These are phyloP conservation scores for Helotiales sp. DNA, from an alignment of 2,329 filamentous ascomycete genomes.

Conservation along the genomic window DNA sequence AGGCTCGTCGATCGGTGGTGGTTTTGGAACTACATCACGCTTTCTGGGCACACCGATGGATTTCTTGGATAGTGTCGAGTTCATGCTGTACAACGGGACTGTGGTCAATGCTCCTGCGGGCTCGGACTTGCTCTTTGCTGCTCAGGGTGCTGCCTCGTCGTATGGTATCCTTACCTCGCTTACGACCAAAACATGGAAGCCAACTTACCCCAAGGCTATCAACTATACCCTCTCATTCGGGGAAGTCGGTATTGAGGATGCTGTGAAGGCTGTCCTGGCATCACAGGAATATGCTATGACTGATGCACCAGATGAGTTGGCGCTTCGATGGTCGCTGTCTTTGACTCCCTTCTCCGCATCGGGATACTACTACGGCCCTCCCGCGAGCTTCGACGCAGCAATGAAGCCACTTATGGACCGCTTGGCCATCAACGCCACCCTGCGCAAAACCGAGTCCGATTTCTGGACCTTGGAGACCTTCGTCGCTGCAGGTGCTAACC, in stretches of 20 bases:
- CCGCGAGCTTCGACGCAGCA: slow-evolving; percentile 12
- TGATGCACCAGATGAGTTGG: slow-evolving; percentile 26
- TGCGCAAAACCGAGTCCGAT: slow-evolving; percentile 15
- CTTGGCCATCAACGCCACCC: slow-evolving; percentile 10
- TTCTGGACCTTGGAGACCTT: slow-evolving; percentile 22
- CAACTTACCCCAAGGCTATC: slow-evolving; percentile 8
- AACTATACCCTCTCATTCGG: slow-evolving; percentile 20
- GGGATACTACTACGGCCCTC: slow-evolving; percentile 28
- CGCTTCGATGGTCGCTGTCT: slow-evolving; percentile 17
- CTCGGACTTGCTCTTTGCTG: slow-evolving; percentile 26
- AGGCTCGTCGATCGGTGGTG: slow-evolving; percentile 26
- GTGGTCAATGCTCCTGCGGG: slow-evolving; percentile 9
- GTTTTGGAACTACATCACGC: slow-evolving; percentile 22
- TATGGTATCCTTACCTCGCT: slow-evolving; percentile 22
- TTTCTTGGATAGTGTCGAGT: slow-evolving; percentile 18
- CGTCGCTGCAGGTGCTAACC: slow-evolving; percentile 13
- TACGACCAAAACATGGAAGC: slow-evolving; percentile 25
- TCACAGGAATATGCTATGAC: slow-evolving; percentile 25
- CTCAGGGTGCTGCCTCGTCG: slow-evolving; percentile 23
- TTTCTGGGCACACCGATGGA: slow-evolving; percentile 27
- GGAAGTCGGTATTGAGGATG: background rate
- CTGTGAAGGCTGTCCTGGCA: background rate
- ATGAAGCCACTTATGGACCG: slow-evolving; percentile 23
- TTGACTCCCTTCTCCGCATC: slow-evolving; percentile 9
- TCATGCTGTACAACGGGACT: slow-evolving; percentile 29